These are phyloP conservation scores for Agaricus subrufescens DNA, from an alignment of 768 basidiomycete genomes.

Conservation along the genomic window DNA sequence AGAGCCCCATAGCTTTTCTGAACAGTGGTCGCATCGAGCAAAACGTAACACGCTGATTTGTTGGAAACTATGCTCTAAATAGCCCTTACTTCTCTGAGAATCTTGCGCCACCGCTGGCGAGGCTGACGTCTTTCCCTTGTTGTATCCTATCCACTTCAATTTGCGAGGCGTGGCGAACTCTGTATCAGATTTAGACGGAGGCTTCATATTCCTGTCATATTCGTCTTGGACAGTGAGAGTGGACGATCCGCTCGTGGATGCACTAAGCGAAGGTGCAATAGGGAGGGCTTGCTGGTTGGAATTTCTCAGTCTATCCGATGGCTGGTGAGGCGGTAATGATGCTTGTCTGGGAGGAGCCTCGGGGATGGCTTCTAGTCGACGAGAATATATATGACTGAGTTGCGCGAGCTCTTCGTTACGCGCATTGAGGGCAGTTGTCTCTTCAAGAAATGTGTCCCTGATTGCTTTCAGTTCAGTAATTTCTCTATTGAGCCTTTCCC, in stretches of 20 bases:
- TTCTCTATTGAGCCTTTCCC: slow-evolving; percentile 74
- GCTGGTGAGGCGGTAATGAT: slow-evolving; percentile 12
- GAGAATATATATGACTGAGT: slow-evolving; percentile 76
- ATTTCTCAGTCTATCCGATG: slow-evolving; percentile 23
- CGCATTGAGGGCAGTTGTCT: slow-evolving; percentile 84
- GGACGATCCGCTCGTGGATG: slow-evolving; percentile 42
- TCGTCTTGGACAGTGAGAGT: slow-evolving; percentile 47
- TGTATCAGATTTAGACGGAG: slow-evolving; percentile 37
- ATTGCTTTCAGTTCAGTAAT: slow-evolving; percentile 83
- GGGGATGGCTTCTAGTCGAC: slow-evolving; percentile 62
- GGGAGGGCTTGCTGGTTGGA: slow-evolving; percentile 24
- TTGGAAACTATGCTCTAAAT: slow-evolving; percentile 80
- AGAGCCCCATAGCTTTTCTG: slow-evolving; percentile 99
- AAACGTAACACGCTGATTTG: slow-evolving; percentile 85
- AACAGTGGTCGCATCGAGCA: slow-evolving; percentile 91
- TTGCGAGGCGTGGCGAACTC: slow-evolving; percentile 49
- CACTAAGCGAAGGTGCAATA: slow-evolving; percentile 33
- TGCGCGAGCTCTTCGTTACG: slow-evolving; percentile 92
- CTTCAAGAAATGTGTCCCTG: slow-evolving; percentile 84
- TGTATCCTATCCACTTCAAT: slow-evolving; percentile 70
- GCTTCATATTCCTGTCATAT: slow-evolving; percentile 27
- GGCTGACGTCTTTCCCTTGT: slow-evolving; percentile 43
- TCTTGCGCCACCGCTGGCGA: slow-evolving; percentile 21
- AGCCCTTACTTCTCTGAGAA: slow-evolving; percentile 26
- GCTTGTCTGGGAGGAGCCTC: slow-evolving; percentile 28